These are phyloP conservation scores for Sugiyamaella marilandica DNA, from an alignment of 805 yeast genomes.

Conservation along the genomic window DNA sequence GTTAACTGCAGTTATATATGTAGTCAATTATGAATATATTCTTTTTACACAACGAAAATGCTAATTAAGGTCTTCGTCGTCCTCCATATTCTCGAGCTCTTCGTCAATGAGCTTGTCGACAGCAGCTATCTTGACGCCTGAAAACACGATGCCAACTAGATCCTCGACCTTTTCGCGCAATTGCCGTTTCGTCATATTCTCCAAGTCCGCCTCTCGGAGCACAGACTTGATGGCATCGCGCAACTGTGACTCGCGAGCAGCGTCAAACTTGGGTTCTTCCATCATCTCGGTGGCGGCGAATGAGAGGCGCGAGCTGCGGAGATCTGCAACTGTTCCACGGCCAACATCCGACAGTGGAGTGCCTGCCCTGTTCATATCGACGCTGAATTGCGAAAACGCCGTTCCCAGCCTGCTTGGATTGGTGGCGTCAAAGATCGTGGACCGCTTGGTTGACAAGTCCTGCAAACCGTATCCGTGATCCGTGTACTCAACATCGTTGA, in stretches of 20 bases:
- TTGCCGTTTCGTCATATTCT: conserved; percentile 34
- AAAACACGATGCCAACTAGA: conserved; percentile 31
- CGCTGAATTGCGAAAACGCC: conserved; percentile 17
- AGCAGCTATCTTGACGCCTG: conserved; percentile 27
- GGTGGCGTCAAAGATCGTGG: conserved; percentile 11
- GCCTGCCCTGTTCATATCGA: conserved; percentile 12
- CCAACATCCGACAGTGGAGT: conserved; percentile 15
- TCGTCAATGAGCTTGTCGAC: conserved; percentile 34
- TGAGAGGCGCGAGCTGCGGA: conserved; percentile 10
- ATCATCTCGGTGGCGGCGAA: conserved; percentile 15
- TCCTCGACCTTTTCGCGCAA: conserved; percentile 35
- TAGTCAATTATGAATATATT: no score
- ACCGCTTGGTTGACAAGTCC: conserved; percentile 20
- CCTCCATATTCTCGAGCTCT: conserved; percentile 28
- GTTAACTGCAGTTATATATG: no score
- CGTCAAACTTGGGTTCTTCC: conserved; percentile 17
- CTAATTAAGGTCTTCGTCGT: conserved; percentile 3
- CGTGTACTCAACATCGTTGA: conserved; percentile 24
- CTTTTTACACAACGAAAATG: no score
- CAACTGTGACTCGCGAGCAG: conserved; percentile 24
- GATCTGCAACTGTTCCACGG: conserved; percentile 7
- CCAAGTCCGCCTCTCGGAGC: conserved; percentile 31
- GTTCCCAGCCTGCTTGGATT: conserved; percentile 8
- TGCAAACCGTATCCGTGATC: conserved; percentile 26
- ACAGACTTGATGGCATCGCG: conserved; percentile 31